Evolutionary conservation across 208 protist genomes (phyloP), one percentile per base, ranked within the genome.

Genomic region (Wallacemonas sp.): DNA sequence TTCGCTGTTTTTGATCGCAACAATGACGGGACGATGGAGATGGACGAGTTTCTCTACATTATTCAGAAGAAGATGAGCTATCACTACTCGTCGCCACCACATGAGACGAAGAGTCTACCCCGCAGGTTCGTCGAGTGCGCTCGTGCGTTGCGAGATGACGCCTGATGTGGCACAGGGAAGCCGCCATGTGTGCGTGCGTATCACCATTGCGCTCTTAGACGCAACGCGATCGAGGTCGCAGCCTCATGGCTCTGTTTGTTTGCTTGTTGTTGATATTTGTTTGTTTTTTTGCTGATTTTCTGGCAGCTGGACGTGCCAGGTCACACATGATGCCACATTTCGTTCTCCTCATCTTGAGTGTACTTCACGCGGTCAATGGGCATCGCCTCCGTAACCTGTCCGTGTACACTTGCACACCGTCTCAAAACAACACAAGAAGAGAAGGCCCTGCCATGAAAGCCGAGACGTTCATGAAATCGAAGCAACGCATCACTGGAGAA

Each of bases 1-100:
- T 92, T 93, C 65, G 73, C 79, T 27, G 58, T 96, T 8, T 96
- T 96, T 71, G 91, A 96, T 68, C 80, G 80, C 38, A 83, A 96
- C 57, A 69, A 73, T 27, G 83, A 96, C 66, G 91, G 91, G 38
- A 73, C 76, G 19, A 69, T 96, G 66, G 79, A 92, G 48, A 87
- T 92, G 19, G 86, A 93, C 22, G 91, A 96, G 67, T 90, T 93
- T 50, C 52, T 94, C 0, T 85, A 62, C 46, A 76, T 96, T 26
- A 91, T 95, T 85, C 59, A 79, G 41, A 77, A 84, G 26, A 92
- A 91, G 64, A 75, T 89, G 29, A 79, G 32, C 5, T 94, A 91
- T 60, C 83, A 92, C 69, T 87, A 85, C 67, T 66, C 61, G 6
- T 41, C 45, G 4, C 41, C 60, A 2, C 33, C 60, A 19, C 71